Base-by-base conservation (phyloP, 257 asterid species). In the Agastache rugosa region DNA sequence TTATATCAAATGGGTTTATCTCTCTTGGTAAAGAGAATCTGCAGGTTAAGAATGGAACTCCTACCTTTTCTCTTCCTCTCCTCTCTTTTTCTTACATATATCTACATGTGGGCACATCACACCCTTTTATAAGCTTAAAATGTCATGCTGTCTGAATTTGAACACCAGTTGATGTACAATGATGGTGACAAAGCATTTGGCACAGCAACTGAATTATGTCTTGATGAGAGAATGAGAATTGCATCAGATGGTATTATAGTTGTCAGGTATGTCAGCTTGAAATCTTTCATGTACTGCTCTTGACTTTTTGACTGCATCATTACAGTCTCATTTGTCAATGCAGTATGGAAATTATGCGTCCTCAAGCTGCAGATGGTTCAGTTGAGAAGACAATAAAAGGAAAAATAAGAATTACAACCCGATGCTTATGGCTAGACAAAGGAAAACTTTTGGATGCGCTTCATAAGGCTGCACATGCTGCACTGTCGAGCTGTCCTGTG, bases 151-250 rank as follows among this genome's bases (percentile, higher is more conserved):
- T 73, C 67, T 66, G 25, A 61, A 34, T 79, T 77, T 80, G 78
- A 63, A 79, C 77, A 59, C 66, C 90, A 95, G 98, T 84, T 92
- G 85, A 95, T 92, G 99, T 95, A 88, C 82, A 95, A 97, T 69
- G 99, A 95, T 75, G 99, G 99, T 55, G 98, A 95, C 90, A 95
- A 92, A 88, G 99, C 99, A 84, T 95, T 92, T 82, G 99, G 98
- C 63, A 86, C 99, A 9, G 89, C 97, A 59, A 67, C 91, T 72
- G 98, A 95, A 77, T 89, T 95, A 22, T 89, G 97, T 76, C 58
- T 95, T 44, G 98, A 92, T n/a, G 99, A 95, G 87, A 90, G 98
- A 83, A 80, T 77, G 81, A 87, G 91, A 80, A 89, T 95, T 80
- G 96, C 98, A 71, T 81, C 96, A 3, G 99, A 95, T 86, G 99